phyloP scores from a whole-genome alignment of 306 rosid species.

The Spatholobus suberectus region DNA sequence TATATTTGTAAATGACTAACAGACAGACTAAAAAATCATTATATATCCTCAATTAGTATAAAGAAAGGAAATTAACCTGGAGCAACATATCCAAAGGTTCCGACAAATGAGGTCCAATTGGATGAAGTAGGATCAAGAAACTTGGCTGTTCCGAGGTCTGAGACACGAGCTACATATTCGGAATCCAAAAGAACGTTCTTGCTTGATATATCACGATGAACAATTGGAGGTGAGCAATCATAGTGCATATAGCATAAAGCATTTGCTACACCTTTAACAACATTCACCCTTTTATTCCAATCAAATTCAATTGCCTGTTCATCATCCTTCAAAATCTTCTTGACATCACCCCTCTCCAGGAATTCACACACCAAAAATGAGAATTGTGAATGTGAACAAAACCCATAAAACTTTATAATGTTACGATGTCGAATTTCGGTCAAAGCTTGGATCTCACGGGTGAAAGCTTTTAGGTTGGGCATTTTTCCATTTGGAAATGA shows the following conservation, averaged over 20 bases:
- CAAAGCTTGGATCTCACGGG: constrained; percentile 29
- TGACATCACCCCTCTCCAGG: not conserved
- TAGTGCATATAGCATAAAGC: not conserved
- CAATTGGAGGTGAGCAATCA: constrained; percentile 10
- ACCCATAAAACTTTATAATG: constrained; percentile 35
- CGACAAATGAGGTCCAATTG: constrained; percentile 30
- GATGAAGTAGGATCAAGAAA: not conserved
- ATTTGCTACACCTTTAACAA: not conserved
- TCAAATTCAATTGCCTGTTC: not conserved
- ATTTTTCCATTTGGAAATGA: not conserved
- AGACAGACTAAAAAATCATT: not conserved
- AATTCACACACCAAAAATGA: constrained; percentile 34
- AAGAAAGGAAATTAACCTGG: not conserved
- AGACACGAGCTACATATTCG: constrained; percentile 13
- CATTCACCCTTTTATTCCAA: not conserved
- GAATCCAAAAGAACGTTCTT: constrained; percentile 25
- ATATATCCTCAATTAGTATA: not conserved
- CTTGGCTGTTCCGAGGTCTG: constrained; percentile 15
- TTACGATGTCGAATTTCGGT: constrained; percentile 33
- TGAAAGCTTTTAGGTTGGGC: not conserved
- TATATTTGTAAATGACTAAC: not conserved
- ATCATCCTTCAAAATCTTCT: not conserved
- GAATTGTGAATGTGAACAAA: constrained; percentile 19
- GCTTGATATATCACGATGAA: constrained; percentile 19
- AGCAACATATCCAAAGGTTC: constrained; percentile 30